A percentile compares a stretch with the other conserved stretches of the same genome.
Evolutionary conservation across 495 filamentous ascomycete species (phyloP).

Genomic region (Podospora conica): DNA sequence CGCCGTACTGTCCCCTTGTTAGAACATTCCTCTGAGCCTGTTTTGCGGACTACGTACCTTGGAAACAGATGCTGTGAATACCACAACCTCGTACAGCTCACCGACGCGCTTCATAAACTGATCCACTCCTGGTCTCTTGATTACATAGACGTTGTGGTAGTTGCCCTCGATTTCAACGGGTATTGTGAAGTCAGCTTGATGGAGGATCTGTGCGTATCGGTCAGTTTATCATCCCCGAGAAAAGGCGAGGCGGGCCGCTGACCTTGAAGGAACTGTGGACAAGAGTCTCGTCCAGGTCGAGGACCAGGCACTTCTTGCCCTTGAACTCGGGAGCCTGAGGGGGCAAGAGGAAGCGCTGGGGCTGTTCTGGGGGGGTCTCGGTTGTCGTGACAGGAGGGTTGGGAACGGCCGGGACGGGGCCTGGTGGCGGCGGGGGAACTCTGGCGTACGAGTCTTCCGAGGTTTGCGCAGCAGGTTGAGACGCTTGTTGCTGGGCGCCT

Average conservation of each 20-base stretch:
- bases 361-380: slow-evolving; percentile 35
- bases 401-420: slow-evolving; percentile 34
- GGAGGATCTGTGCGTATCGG: slow-evolving; percentile 65
- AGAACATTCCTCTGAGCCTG: slow-evolving; percentile 2
- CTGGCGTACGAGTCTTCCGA: slow-evolving; percentile 36
- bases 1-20: slow-evolving; percentile 67
- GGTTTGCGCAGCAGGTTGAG: slow-evolving; percentile 15
- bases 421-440: slow-evolving; percentile 56
- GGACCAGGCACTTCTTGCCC: slow-evolving; percentile 86
- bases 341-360: slow-evolving; percentile 69
- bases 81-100: slow-evolving; percentile 96
- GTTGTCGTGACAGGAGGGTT: slow-evolving; percentile 22
- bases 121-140: slow-evolving; percentile 95
- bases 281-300: slow-evolving; percentile 96
- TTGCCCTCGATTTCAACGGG: slow-evolving; percentile 98
- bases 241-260: slow-evolving; percentile 9
- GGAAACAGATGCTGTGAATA: slow-evolving; percentile 97
- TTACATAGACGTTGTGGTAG: slow-evolving; percentile 99
- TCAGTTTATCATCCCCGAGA: not conserved
- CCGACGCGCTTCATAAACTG: slow-evolving; percentile 98
- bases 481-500: slow-evolving; percentile 13
- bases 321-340: slow-evolving; percentile 69
- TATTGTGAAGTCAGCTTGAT: slow-evolving; percentile 98
- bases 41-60: slow-evolving; percentile 56
- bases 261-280: slow-evolving; percentile 99